These are phyloP conservation scores for Paramecium pentaurelia DNA, from an alignment of 73 alveolate species.

Conservation along the genomic window DNA sequence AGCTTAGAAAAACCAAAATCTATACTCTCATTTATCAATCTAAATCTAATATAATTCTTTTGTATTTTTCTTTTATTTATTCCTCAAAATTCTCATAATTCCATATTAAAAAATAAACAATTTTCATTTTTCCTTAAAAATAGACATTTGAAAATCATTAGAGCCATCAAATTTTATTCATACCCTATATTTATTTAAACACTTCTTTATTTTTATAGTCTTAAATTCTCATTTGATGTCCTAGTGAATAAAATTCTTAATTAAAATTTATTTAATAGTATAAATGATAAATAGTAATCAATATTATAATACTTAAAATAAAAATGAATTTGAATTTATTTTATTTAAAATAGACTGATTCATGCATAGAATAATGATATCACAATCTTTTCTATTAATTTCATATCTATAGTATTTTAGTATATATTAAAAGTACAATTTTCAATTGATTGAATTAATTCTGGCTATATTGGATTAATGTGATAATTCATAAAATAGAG, in stretches of 20 bases:
- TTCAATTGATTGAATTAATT: not conserved
- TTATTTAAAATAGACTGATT: not conserved
- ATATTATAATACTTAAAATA: not conserved
- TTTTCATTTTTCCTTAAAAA: slow-evolving; percentile 12
- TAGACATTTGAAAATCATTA: not conserved
- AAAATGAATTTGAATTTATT: not conserved
- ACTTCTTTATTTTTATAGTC: not conserved
- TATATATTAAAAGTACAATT: not conserved
- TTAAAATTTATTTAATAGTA: no score
- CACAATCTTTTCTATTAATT: not conserved
- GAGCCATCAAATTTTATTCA: not conserved
- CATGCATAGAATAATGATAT: no score
- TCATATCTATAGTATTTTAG: not conserved
- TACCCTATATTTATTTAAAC: no score
- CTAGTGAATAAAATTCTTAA: not conserved
- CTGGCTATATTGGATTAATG: not conserved
- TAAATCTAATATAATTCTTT: slow-evolving; percentile 56
- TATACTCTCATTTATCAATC: slow-evolving; percentile 79
- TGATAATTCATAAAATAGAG: not conserved
- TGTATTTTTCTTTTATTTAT: no score
- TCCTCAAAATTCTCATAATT: no score
- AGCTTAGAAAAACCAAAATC: slow-evolving; percentile 91
- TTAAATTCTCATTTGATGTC: not conserved
- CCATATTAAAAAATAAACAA: not conserved
- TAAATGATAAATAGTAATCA: not conserved